Percentiles rank a stretch among this genome's conserved stretches.
Evolutionary conservation across 257 asterid genomes (phyloP).

Genomic region (Solanum arcanum): DNA sequence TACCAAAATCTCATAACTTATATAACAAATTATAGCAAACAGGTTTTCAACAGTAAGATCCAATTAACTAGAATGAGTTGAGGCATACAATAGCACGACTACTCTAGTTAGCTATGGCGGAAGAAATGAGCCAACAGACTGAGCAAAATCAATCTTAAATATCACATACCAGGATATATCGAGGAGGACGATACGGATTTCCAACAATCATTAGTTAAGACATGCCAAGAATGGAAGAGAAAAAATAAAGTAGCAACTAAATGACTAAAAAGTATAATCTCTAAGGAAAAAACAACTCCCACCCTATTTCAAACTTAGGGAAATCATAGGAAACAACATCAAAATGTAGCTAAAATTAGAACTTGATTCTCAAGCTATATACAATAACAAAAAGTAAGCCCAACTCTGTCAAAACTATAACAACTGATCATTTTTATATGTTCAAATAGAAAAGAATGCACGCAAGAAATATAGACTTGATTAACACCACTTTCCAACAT

Average conservation of each 20-base stretch:
- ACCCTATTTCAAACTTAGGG: background rate
- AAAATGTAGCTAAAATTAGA: background rate
- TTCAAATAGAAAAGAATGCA: background rate
- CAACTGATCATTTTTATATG: background rate
- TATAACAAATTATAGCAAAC: background rate
- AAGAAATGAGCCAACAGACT: background rate
- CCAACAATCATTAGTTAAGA: background rate
- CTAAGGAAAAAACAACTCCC: too few species aligned
- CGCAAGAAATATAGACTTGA: background rate
- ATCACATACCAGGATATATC: background rate
- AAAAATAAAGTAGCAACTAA: background rate
- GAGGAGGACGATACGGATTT: background rate
- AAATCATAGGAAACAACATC: background rate
- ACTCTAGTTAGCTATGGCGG: background rate
- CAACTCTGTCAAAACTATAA: background rate
- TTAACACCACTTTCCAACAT: background rate
- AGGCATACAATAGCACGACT: background rate
- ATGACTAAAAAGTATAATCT: too few species aligned
- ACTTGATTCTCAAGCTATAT: background rate
- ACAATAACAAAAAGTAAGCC: background rate
- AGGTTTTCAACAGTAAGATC: background rate
- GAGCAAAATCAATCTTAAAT: background rate
- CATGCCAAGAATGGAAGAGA: background rate
- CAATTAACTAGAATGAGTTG: background rate
- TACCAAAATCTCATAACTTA: too few species aligned